Percentiles rank a stretch among this genome's conserved stretches.
Conservation (phyloP, 148 eudicot species). For the Vaccinium corymbosum region DNA sequence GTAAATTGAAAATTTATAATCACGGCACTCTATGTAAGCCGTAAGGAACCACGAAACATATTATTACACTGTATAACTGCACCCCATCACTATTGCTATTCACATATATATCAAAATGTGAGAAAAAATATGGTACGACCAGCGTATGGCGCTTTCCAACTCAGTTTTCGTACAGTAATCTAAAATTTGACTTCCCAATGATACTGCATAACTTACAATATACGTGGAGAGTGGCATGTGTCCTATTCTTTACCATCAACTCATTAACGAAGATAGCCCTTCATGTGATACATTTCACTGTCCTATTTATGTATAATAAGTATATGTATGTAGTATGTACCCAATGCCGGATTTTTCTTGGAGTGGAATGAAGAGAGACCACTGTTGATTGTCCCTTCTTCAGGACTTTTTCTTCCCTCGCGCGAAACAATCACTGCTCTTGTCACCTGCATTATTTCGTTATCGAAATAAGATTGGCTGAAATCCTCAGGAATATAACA, state of each 20-base stretch:
- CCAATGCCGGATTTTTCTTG: conserved; percentile 4
- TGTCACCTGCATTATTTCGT: conserved; percentile 37
- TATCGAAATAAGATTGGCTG: conserved; percentile 18
- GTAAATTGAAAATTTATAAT: neutral
- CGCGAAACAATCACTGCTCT: conserved; percentile 17
- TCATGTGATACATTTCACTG: neutral
- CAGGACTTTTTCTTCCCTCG: conserved; percentile 20
- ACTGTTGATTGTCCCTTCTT: neutral
- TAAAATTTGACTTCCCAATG: neutral
- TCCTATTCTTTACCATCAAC: neutral
- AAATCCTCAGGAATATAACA: neutral
- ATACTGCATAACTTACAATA: neutral
- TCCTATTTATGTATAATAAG: conserved; percentile 6
- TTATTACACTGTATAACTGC: neutral
- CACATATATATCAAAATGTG: neutral
- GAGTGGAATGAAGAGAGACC: conserved; percentile 3
- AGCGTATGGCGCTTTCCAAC: neutral
- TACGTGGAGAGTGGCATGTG: neutral
- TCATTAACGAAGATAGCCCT: neutral
- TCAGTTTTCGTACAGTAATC: neutral
- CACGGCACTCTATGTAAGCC: too few relatives aligned
- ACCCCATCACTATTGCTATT: neutral
- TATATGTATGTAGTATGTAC: neutral
- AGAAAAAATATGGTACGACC: neutral
- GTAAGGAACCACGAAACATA: neutral